These are phyloP conservation scores for Phytophthora idaei DNA, from an alignment of 352 stramenopile genomes.

Conservation along the genomic window DNA sequence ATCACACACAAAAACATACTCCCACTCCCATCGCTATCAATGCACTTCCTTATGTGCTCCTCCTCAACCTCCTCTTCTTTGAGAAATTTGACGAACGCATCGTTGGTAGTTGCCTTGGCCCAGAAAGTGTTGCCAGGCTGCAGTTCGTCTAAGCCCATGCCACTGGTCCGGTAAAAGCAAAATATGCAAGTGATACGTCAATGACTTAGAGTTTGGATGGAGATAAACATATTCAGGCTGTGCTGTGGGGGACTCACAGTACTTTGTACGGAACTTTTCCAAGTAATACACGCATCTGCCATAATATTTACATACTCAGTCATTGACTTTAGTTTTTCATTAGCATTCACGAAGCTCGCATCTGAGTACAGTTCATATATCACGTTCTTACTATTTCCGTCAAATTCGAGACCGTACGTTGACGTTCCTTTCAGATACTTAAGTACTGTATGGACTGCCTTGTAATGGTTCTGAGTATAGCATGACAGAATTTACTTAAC, in stretches of 20 bases:
- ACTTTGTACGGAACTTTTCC: too few relatives aligned
- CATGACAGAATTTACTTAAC: not conserved
- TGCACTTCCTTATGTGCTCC: not conserved
- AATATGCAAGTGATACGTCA: not conserved
- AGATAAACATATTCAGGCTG: not conserved
- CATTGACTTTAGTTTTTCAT: conserved; percentile 12
- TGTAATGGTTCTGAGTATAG: not conserved
- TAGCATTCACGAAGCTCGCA: conserved; percentile 17
- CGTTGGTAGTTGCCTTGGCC: not conserved
- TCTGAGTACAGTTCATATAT: not conserved
- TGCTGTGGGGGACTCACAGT: too few relatives aligned
- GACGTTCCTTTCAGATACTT: not conserved
- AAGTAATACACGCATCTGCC: not conserved
- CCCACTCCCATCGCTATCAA: not conserved
- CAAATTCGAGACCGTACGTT: too few relatives aligned
- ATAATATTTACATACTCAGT: conserved; percentile 12
- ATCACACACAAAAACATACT: not conserved
- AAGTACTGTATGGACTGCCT: not conserved
- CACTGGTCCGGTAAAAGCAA: not conserved
- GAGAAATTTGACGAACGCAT: not conserved
- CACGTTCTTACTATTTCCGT: too few relatives aligned
- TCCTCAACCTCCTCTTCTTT: not conserved
- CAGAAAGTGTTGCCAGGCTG: not conserved
- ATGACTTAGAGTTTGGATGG: not conserved
- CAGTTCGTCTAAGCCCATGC: not conserved